These are phyloP conservation scores for Chamaenerion angustifolium DNA, from an alignment of 345 rosid species.

Conservation along the genomic window DNA sequence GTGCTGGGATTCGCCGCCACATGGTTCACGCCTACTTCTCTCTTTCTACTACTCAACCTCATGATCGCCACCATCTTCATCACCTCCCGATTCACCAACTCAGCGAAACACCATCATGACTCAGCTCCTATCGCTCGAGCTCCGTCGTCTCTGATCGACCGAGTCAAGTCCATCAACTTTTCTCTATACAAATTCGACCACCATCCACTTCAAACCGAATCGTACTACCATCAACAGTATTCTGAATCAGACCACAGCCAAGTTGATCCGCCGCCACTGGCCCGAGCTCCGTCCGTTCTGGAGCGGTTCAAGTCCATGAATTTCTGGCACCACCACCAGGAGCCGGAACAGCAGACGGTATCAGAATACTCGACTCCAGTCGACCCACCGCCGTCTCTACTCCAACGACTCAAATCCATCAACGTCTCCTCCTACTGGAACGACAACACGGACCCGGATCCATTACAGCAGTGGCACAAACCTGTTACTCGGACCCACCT, in stretches of 20 bases:
- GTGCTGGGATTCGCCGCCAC: conserved; percentile 13
- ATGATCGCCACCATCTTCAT: conserved; percentile 45
- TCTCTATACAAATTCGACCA: conserved; percentile 21
- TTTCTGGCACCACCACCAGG: conserved; percentile 13
- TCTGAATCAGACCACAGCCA: neutral
- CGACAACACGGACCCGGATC: conserved; percentile 5
- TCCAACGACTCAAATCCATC: conserved; percentile 46
- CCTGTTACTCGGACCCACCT: neutral
- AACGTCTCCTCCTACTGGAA: conserved; percentile 24
- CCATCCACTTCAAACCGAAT: neutral
- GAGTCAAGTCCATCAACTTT: conserved; percentile 39
- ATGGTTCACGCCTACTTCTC: conserved; percentile 43
- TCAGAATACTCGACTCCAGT: conserved; percentile 7
- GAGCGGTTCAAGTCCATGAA: conserved; percentile 37
- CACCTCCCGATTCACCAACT: conserved; percentile 27
- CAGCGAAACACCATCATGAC: conserved; percentile 9
- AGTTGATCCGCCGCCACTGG: conserved; percentile 8
- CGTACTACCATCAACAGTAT: neutral
- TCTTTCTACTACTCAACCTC: conserved; percentile 52
- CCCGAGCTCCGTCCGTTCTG: conserved; percentile 35
- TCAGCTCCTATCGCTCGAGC: conserved; percentile 21
- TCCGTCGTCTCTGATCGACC: conserved; percentile 38
- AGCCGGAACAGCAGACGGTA: neutral
- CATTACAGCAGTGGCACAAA: neutral
- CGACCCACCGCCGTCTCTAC: conserved; percentile 32